Conservation (phyloP, 169 alveolate genomes). For the Besnoitia besnoiti region DNA sequence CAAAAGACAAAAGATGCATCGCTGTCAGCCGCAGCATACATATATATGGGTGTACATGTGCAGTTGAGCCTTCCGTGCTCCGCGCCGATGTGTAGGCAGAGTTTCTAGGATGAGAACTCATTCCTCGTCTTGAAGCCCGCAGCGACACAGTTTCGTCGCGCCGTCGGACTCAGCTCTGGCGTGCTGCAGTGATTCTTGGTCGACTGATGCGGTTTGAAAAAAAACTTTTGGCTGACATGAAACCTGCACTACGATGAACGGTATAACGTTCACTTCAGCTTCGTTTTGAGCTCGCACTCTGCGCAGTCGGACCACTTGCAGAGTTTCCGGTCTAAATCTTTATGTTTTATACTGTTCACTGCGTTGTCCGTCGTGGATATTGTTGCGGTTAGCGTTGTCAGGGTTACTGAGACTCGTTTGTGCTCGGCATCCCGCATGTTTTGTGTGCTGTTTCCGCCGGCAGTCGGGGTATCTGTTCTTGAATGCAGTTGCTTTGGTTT, state of each 20-base stretch:
- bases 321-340: no score
- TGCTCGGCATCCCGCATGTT: no score
- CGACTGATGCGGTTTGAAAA: not conserved
- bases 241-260: not conserved
- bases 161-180: not conserved
- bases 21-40: not conserved
- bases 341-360: no score
- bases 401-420: no score
- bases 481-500: not conserved
- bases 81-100: not conserved
- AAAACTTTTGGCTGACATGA: no score
- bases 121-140: slow-evolving; percentile 61
- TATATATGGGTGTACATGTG: not conserved
- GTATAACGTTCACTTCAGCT: not conserved
- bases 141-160: not conserved
- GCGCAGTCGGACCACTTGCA: no score
- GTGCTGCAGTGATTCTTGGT: not conserved
- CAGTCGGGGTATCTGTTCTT: no score
- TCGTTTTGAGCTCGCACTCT: not conserved
- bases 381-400: no score
- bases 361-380: no score
- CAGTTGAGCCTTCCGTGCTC: not conserved
- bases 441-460: no score
- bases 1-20: no score
- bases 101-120: slow-evolving; percentile 54